Base-by-base conservation (phyloP, 352 stramenopile genomes). In the Phytophthora lateralis region DNA sequence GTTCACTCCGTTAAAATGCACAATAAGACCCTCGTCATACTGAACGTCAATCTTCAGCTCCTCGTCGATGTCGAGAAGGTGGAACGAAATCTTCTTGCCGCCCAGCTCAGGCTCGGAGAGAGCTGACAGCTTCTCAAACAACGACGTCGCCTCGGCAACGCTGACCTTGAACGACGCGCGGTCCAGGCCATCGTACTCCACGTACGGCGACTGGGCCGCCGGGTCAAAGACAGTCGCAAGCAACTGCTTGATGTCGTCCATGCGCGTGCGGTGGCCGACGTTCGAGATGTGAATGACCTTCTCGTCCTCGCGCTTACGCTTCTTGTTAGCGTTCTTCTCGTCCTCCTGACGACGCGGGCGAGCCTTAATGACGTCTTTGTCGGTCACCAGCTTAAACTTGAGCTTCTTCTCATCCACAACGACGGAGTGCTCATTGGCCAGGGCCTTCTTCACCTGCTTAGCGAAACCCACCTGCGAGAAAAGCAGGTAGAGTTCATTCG, bases 221-320 rank as follows among this genome's bases (percentile, higher is more conserved):
- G 80, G 60, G 24, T 80, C 78, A 59, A 88, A 73, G 27, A 78
- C 85, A 1, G 59, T 69, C 6, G 78, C 73, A 42, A 96, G 57
- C 3, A 93, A 67, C 64, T 93, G 82, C 79, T 96, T 95, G 49
- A 94, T 90, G 57, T 95, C 86, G 58, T 89, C 77, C 39, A 94
- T 66, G 39, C 80, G 82, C 37, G 90, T 85, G 32, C 77, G 76
- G 38, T 59, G 75, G 29, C 80, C 83, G 42, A 95, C 89, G 72
- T 91, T 89, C 17, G 85, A 90, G 57, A 96, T 90, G 69, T 90
- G 76, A 54, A 93, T 88, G 26, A 73, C 69, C 73, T 96, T 93
- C 57, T 80, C 80, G 20, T 91, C 63, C 17, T 86, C 78, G 26
- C 80, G 78, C 71, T 90, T 91, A 59, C 84, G 84, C 75, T 93